Conservation (phyloP, 2,329 filamentous ascomycete species). For the Ascochyta rabiei region DNA sequence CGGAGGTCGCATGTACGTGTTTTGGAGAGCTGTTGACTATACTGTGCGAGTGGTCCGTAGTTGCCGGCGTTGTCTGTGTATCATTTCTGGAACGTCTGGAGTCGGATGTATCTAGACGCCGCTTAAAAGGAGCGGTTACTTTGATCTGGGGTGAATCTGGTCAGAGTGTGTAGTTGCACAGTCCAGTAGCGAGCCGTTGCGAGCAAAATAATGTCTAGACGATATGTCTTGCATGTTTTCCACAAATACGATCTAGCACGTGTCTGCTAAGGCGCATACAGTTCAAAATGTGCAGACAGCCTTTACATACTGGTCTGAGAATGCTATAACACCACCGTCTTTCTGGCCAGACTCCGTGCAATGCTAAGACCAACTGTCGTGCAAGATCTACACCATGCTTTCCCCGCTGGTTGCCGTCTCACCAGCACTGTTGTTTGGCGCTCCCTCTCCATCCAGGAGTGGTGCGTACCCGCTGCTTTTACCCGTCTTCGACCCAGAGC, state of each 20-base stretch:
- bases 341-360: not conserved
- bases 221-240: too few species aligned
- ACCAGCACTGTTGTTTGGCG: constrained; percentile 26
- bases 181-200: too few species aligned
- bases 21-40: not conserved
- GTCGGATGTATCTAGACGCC: not conserved
- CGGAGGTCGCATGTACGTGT: not conserved
- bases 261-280: too few species aligned
- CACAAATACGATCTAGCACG: too few species aligned
- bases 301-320: too few species aligned
- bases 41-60: not conserved
- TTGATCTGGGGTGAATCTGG: not conserved
- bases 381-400: constrained; percentile 5
- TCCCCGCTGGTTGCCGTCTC: constrained; percentile 7
- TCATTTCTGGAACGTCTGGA: not conserved
- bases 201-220: too few species aligned
- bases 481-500: not conserved
- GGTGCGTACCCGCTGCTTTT: constrained; percentile 26
- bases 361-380: not conserved
- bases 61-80: not conserved
- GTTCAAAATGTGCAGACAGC: too few species aligned
- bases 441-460: constrained; percentile 20
- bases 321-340: too few species aligned
- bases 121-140: not conserved
- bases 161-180: too few species aligned